phyloP scores from a whole-genome alignment of 2,329 filamentous ascomycete species.

The Fusarium sp. region DNA sequence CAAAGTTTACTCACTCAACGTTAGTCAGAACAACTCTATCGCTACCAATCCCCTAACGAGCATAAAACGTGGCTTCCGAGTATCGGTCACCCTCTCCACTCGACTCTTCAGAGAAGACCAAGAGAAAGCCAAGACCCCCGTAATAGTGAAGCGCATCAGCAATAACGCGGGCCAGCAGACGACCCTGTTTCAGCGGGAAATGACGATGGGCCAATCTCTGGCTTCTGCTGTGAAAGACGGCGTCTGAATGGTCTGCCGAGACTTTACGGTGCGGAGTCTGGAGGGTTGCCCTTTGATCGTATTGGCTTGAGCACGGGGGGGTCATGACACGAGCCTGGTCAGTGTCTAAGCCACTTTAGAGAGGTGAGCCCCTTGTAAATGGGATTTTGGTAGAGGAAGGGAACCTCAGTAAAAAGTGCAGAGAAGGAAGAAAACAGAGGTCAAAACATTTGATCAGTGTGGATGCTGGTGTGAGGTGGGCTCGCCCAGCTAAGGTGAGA shows the following conservation, averaged over 20 bases:
- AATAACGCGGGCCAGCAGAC: slow-evolving; percentile 42
- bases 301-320: slow-evolving; percentile 30
- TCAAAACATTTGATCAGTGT: slow-evolving; percentile 31
- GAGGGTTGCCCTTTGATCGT: slow-evolving; percentile 8
- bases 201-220: slow-evolving; percentile 46
- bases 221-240: slow-evolving; percentile 19
- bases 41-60: slow-evolving; percentile 20
- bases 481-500: slow-evolving; percentile 18
- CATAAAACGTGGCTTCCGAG: slow-evolving; percentile 10
- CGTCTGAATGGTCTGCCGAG: slow-evolving; percentile 39
- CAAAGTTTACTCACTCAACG: background rate
- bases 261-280: slow-evolving; percentile 35
- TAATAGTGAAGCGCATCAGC: slow-evolving; percentile 28
- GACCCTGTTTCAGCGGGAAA: slow-evolving; percentile 48
- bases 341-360: slow-evolving; percentile 36
- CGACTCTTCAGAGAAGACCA: background rate
- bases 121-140: slow-evolving; percentile 8
- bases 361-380: slow-evolving; percentile 13
- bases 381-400: background rate
- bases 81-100: background rate
- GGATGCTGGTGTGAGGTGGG: slow-evolving; percentile 26
- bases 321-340: slow-evolving; percentile 41
- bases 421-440: slow-evolving; percentile 3
- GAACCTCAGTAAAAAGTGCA: background rate
- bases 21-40: slow-evolving; percentile 26